Evolutionary conservation across 1,284 basidiomycete genomes (phyloP), one percentile per base, ranked within the genome.

Genomic region (Cystobasidium pallidum): DNA sequence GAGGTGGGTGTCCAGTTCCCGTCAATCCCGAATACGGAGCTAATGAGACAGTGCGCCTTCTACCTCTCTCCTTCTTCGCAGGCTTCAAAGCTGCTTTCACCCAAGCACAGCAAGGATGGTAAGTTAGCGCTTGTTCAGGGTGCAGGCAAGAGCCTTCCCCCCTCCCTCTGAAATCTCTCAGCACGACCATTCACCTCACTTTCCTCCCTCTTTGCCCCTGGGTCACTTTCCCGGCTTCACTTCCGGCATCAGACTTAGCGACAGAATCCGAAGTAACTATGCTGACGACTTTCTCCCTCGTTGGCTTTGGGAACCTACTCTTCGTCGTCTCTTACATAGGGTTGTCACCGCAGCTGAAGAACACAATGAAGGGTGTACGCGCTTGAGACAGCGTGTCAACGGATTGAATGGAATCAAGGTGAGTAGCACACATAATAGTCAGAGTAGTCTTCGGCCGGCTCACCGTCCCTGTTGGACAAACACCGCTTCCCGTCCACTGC

Each of bases 321-420:
- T 36, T 49, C 15, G 28, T 49, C 28, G 6, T 34, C 13, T 19
- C 15, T 30, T 15, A 21, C 32, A 10, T 36, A 71, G 68, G 68
- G 41, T 71, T 34, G 59, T 71, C 32, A 63, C 61, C 21, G 68
- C 63, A 71, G 68, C 68, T 41, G 13, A 11, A 7, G 68, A 71
- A 26, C 68, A 71, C 36, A 63, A 63, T 24, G 68, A 71, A 24
- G 61, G 39, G 21, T 71, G 68, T 59, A 71, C 68, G 1, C 24
- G 51, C 15, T 32, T 36, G 21, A 39, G 68, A 34, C 68, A 64
- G 52, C 51, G 47, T 28, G 68, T 71, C n/a, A 64, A 62, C 21
- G 43, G 30, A 8, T 24, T 17, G 19, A 62, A 64, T 61, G 39
- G 47, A 15, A 34, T 34, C 4, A 51, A 65, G 45, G 43, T 49